Evolutionary conservation across 108 stramenopile species (phyloP).

Genomic region (Nitzschia sp.): DNA sequence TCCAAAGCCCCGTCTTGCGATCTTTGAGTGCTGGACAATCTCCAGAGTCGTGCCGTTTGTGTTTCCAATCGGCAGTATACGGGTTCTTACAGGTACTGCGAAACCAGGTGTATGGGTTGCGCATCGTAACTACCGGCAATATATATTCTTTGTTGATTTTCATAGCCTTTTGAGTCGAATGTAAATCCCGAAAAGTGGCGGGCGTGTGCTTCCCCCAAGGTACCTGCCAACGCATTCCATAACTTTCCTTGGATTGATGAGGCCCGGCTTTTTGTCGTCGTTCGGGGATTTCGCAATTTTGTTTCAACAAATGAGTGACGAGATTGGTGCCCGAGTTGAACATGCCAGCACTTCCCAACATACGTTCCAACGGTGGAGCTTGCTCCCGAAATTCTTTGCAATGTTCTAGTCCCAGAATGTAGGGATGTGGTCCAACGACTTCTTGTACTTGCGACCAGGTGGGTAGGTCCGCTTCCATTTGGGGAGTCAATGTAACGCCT

Average conservation of each 20-base stretch:
- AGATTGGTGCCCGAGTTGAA: slow-evolving; percentile 85
- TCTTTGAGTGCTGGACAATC: slow-evolving; percentile 70
- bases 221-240: slow-evolving; percentile 79
- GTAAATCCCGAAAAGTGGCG: slow-evolving; percentile 47
- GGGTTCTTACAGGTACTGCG: slow-evolving; percentile 67
- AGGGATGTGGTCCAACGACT: slow-evolving; percentile 48
- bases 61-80: slow-evolving; percentile 69
- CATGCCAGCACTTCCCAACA: slow-evolving; percentile 74
- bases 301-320: slow-evolving; percentile 63
- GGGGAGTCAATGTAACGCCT: slow-evolving; percentile 43
- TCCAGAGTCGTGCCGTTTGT: slow-evolving; percentile 7
- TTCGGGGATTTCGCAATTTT: slow-evolving; percentile 80
- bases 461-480: slow-evolving; percentile 50
- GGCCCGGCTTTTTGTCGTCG: slow-evolving; percentile 49
- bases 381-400: slow-evolving; percentile 45
- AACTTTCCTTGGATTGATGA: slow-evolving; percentile 51
- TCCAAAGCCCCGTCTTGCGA: slow-evolving; percentile 37
- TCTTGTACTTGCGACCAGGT: slow-evolving; percentile 63
- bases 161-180: slow-evolving; percentile 42
- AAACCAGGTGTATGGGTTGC: slow-evolving; percentile 81
- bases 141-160: slow-evolving; percentile 57
- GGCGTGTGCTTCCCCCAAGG: slow-evolving; percentile 85
- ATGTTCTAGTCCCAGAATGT: slow-evolving; percentile 49
- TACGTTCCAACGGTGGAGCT: slow-evolving; percentile 52
- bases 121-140: slow-evolving; percentile 68